Percentiles rank a stretch among this genome's conserved stretches.
Evolutionary conservation across 2,329 filamentous ascomycete species (phyloP).

Genomic region (Aureobasidium namibiae): DNA sequence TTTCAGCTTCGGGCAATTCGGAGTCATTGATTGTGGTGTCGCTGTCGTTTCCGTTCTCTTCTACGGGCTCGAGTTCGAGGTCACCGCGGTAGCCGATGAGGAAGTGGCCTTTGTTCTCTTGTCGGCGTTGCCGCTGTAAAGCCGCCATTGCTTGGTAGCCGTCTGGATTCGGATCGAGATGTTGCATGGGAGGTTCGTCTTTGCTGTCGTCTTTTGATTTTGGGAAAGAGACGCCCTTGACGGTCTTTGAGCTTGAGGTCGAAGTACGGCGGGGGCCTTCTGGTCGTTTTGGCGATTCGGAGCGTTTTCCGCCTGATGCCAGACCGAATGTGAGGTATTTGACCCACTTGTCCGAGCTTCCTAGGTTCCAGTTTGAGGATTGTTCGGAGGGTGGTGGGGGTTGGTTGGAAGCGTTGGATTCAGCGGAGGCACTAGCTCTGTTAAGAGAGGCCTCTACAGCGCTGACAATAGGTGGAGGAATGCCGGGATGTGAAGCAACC

Average conservation of each 20-base stretch:
- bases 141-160: conserved; percentile 49
- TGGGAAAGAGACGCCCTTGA: conserved; percentile 12
- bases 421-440: conserved; percentile 31
- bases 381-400: conserved; percentile 2
- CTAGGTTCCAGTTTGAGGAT: conserved; percentile 24
- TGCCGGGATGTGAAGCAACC: conserved; percentile 25
- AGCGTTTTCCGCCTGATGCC: conserved; percentile 14
- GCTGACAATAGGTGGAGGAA: conserved; percentile 40
- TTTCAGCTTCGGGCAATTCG: conserved; percentile 27
- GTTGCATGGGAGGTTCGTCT: conserved; percentile 17
- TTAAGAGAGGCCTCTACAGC: conserved; percentile 37
- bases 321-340: conserved; percentile 44
- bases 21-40: conserved; percentile 17
- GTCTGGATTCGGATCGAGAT: conserved; percentile 30
- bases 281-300: conserved; percentile 15
- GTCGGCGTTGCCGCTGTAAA: conserved; percentile 44
- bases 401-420: conserved; percentile 18
- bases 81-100: conserved; percentile 62
- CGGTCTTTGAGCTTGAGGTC: conserved; percentile 18
- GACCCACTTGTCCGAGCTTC: conserved; percentile 41
- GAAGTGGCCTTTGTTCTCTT: conserved; percentile 47
- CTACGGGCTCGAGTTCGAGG: conserved; percentile 41
- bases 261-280: conserved; percentile 18
- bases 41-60: conserved; percentile 37
- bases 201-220: conserved; percentile 14